Evolutionary conservation across 1,139 yeast species (phyloP).

Genomic region (Suzukiozyma palmioleophila): DNA sequence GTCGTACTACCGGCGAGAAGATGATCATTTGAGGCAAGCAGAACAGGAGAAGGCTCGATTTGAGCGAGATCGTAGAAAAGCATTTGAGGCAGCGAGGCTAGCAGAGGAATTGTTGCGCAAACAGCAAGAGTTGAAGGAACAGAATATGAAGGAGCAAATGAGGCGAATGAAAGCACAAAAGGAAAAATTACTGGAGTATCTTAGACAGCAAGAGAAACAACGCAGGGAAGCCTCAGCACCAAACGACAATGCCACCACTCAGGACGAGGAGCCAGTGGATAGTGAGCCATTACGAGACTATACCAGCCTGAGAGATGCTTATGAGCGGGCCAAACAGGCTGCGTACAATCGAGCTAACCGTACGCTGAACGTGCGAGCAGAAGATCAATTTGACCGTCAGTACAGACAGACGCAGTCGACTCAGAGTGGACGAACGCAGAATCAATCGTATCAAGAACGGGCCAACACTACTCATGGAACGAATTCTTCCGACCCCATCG

Average conservation of each 20-base stretch:
- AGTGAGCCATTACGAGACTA: not conserved
- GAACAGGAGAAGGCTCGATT: constrained; percentile 10
- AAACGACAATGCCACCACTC: constrained; percentile 5
- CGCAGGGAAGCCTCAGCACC: constrained; percentile 3
- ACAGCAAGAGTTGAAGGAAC: constrained; percentile 4
- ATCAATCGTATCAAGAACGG: not conserved
- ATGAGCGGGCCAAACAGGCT: not conserved
- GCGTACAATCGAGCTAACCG: not conserved
- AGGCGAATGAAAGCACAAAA: constrained; percentile 5
- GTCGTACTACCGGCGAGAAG: constrained; percentile 16
- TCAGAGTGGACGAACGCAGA: not conserved
- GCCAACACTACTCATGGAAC: constrained; percentile 10
- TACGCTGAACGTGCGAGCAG: not conserved
- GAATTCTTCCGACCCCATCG: constrained; percentile 21
- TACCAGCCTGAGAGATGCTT: constrained; percentile 1
- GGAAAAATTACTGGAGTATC: constrained; percentile 5
- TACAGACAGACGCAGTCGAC: constrained; percentile 1
- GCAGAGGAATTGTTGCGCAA: constrained; percentile 11
- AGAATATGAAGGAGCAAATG: not conserved
- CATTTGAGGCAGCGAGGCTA: constrained; percentile 8
- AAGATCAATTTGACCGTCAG: constrained; percentile 6
- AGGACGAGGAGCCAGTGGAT: constrained; percentile 5
- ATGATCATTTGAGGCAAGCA: constrained; percentile 10
- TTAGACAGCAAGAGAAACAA: constrained; percentile 7
- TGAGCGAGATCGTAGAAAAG: constrained; percentile 9